Evolutionary conservation across 2,329 filamentous ascomycete species (phyloP), one percentile per base, ranked within the genome.

Genomic region (Cadophora sp.): DNA sequence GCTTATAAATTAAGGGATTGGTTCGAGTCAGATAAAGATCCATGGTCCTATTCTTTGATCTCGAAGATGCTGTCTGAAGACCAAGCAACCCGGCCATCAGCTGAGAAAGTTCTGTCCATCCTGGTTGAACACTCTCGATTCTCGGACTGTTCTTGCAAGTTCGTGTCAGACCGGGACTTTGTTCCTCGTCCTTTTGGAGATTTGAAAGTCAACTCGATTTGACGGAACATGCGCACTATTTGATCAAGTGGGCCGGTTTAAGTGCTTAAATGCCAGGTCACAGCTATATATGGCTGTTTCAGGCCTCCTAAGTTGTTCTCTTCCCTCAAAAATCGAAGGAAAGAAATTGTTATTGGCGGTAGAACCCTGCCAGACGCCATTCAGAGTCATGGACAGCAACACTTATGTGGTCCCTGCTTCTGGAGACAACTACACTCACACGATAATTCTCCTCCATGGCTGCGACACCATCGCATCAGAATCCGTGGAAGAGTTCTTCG

Each of bases 401-500:
- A 30, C 27, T 30, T 30, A 30, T 30, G 27, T 6, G 27, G 27
- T 30, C 27, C 3, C 27, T 30, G 4, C 27, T 30, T 30, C 27
- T 30, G 27, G 27, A 30, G 27, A 30, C 27, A 30, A 6, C 27
- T 6, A 30, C 3, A 30, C 27, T 30, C 27, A 30, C 27, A 30
- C 27, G 27, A 30, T 6, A 30, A 30, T 30, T 6, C 27, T 30
- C 27, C 78, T 84, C 13, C 82, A 84, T 59, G 82, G 81, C 6
- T 76, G 80, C 45, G 80, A 80, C 67, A 82, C 80, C 68, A 75
- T 70, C 2, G 77, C 75, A n/a, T 22, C 69, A 0, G 77, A 81
- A 33, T 83, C 83, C 60, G 76, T 79, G 0, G 60, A 53, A 13
- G 80, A 83, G 60, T 71, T 84, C 53, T 80, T 83, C 70, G 76